Evolutionary conservation across 495 filamentous ascomycete genomes (phyloP).

Genomic region (Lentithecium fluviatile): DNA sequence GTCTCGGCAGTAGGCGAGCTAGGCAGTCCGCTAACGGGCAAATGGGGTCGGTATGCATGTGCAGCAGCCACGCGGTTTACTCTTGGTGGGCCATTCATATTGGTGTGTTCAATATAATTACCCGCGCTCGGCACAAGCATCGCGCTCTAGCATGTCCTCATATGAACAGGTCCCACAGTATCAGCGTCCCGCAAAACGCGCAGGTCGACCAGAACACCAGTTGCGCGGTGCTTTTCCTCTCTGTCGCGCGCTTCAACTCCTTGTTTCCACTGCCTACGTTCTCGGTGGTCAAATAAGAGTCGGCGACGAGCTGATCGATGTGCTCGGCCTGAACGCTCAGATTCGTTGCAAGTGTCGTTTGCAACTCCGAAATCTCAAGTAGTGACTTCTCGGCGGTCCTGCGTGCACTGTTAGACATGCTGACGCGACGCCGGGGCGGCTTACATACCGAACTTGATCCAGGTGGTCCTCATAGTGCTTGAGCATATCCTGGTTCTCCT

Average conservation of each 20-base stretch:
- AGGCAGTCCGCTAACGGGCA: neutral
- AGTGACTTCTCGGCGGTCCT: slow-evolving; percentile 90
- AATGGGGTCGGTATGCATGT: neutral
- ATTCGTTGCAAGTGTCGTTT: slow-evolving; percentile 81
- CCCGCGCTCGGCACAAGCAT: neutral
- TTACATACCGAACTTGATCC: slow-evolving; percentile 77
- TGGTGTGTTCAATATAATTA: no score
- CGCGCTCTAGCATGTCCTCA: slow-evolving; percentile 39
- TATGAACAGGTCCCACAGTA: slow-evolving; percentile 93
- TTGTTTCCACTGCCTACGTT: slow-evolving; percentile 89
- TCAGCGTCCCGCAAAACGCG: slow-evolving; percentile 73
- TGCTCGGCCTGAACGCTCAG: slow-evolving; percentile 80
- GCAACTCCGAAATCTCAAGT: slow-evolving; percentile 87
- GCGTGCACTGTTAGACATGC: slow-evolving; percentile 7
- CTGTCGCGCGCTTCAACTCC: slow-evolving; percentile 80
- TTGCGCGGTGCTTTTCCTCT: slow-evolving; percentile 77
- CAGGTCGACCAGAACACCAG: slow-evolving; percentile 87
- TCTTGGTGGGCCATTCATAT: neutral
- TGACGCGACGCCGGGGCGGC: neutral
- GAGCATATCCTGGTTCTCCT: slow-evolving; percentile 90
- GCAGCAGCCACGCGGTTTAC: neutral
- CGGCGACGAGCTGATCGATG: slow-evolving; percentile 83
- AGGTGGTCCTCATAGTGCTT: slow-evolving; percentile 87
- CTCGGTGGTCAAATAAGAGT: slow-evolving; percentile 74
- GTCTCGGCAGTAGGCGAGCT: neutral